A percentile compares a stretch with the other conserved stretches of the same genome.
These are phyloP conservation scores for Brasenia schreberi DNA, from an alignment of 164 flowering plant genomes.

Conservation along the genomic window DNA sequence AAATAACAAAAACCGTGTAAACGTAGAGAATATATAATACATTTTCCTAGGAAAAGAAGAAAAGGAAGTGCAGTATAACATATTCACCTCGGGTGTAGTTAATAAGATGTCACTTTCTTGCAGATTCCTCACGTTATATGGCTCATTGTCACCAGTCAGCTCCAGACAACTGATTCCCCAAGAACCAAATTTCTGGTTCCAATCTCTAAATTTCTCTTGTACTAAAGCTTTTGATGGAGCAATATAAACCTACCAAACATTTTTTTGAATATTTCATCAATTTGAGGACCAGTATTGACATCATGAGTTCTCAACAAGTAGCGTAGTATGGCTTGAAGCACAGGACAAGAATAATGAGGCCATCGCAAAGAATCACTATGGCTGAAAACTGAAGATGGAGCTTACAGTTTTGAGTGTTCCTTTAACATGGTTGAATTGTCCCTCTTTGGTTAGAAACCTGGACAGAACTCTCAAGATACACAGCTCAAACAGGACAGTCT, in stretches of 20 bases:
- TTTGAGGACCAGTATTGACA: neutral
- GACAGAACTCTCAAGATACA: constrained; percentile 94
- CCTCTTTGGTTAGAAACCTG: constrained; percentile 56
- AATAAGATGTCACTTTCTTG: constrained; percentile 85
- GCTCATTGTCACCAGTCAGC: constrained; percentile 88
- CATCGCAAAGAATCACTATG: too few species aligned
- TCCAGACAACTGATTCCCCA: constrained; percentile 86
- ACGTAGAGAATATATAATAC: too few species aligned
- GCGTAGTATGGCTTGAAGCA: neutral
- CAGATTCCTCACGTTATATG: constrained; percentile 38
- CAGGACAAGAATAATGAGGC: neutral
- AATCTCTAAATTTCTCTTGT: constrained; percentile 90
- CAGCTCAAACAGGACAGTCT: constrained; percentile 93
- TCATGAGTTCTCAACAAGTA: neutral
- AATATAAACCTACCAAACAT: constrained; percentile 54
- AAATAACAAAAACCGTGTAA: too few species aligned
- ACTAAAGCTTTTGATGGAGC: constrained; percentile 98
- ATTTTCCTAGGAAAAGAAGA: too few species aligned
- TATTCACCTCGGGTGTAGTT: constrained; percentile 90
- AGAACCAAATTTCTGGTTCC: constrained; percentile 81
- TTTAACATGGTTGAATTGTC: constrained; percentile 48
- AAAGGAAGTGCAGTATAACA: too few species aligned
- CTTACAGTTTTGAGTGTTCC: constrained; percentile 89
- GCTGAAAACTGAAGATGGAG: neutral
- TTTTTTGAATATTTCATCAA: neutral